Percentiles rank a stretch among this genome's conserved stretches.
These are phyloP conservation scores for Trametes polyzona DNA, from an alignment of 1,284 basidiomycete genomes.

Conservation along the genomic window DNA sequence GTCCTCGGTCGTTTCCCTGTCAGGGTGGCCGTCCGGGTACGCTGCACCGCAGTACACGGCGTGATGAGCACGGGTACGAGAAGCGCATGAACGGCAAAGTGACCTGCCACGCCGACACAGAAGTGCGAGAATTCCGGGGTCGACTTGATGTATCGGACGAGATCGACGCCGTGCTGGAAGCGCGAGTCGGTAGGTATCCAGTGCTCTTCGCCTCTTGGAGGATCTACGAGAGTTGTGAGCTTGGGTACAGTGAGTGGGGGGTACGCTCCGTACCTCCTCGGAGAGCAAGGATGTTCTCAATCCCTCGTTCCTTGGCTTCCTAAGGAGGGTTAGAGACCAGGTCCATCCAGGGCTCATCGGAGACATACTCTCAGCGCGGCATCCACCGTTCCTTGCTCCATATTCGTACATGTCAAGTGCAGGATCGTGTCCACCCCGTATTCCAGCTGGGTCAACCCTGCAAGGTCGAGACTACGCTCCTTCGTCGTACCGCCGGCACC, in stretches of 20 bases:
- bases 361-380: conserved; percentile 73
- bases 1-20: conserved; percentile 64
- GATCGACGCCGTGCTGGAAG: conserved; percentile 88
- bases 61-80: conserved; percentile 25
- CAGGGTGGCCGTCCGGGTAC: conserved; percentile 92
- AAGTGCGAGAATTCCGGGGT: conserved; percentile 84
- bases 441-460: conserved; percentile 69
- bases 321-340: conserved; percentile 34
- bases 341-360: not conserved
- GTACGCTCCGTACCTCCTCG: conserved; percentile 68
- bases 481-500: conserved; percentile 95
- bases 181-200: conserved; percentile 87
- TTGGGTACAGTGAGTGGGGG: not conserved
- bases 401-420: conserved; percentile 98
- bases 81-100: conserved; percentile 9
- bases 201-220: conserved; percentile 91
- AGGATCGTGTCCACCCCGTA: conserved; percentile 84
- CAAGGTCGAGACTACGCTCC: conserved; percentile 87
- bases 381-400: conserved; percentile 88
- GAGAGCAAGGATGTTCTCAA: conserved; percentile 91
- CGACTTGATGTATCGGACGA: conserved; percentile 89
- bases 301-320: conserved; percentile 82
- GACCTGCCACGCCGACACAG: conserved; percentile 91
- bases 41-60: conserved; percentile 46
- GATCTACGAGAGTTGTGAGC: conserved; percentile 56